Evolutionary conservation across 305 asterid genomes (phyloP), one percentile per base, ranked within the genome.

Genomic region (Salvia sclarea): DNA sequence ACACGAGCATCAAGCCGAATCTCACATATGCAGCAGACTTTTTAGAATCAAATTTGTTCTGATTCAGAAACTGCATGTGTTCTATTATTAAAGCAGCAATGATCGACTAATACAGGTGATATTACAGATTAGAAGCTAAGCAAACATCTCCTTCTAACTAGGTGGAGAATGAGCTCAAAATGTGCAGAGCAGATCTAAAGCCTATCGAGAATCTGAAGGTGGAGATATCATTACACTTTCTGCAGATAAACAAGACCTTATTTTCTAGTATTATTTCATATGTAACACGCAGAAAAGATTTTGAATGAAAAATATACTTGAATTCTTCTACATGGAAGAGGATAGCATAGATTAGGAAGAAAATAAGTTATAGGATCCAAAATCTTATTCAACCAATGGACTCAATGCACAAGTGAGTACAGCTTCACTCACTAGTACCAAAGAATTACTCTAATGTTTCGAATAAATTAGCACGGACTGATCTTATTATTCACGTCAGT

Each of bases 61-160:
- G 61, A 38, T 53, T n/a, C 12, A 22, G 62, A 18, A 57, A 56
- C 58, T 57, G 58, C 56, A 67, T 11, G 49, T 40, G 37, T 49
- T 62, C 64, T 58, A 37, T 30, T 57, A 56, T 65, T 62, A 61
- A 49, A 48, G 60, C 70, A 69, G 61, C 12, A 38, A 52, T 47
- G 33, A 31, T 43, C 13, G 66, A 43, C 31, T 13, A 66, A 45
- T 20, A 31, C 64, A 50, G 30, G 22, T 43, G 41, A 54, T 25
- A 66, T 28, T 5, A 47, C 24, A 47, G n/a, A 28, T 53, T 16
- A 62, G 64, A 21, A 68, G 35, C 64, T 11, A 61, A 49, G 64
- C 45, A 60, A 6, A 52, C 40, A 52, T 58, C 43, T 69, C 49
- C 20, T 48, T 12, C 8, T 14, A n/a, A 8, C 21, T 17, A 31